phyloP scores from a whole-genome alignment of 805 yeast genomes.

The Lipomyces yamadae region DNA sequence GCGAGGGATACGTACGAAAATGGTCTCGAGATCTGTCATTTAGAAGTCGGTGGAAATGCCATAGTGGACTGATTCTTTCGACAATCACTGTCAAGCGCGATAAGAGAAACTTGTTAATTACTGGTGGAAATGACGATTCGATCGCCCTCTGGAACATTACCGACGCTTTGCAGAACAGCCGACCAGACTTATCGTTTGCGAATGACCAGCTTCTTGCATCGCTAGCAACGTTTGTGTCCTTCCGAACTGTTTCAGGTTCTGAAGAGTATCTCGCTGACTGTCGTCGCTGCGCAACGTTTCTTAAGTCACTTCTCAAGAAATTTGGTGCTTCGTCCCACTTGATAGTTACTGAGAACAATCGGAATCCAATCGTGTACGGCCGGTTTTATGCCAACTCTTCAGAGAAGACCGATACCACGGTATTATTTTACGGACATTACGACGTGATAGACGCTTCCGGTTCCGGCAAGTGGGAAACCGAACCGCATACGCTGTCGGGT shows the following conservation, averaged over 20 bases:
- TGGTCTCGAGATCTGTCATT: slow-evolving; percentile 57
- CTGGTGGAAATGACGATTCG: slow-evolving; percentile 73
- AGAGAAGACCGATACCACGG: slow-evolving; percentile 46
- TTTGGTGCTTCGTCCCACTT: slow-evolving; percentile 70
- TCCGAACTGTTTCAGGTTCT: slow-evolving; percentile 75
- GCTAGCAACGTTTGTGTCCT: slow-evolving; percentile 65
- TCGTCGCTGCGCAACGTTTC: slow-evolving; percentile 80
- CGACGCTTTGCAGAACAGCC: slow-evolving; percentile 21
- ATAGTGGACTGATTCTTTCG: slow-evolving; percentile 62
- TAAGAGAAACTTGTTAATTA: slow-evolving; percentile 55
- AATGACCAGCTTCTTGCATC: slow-evolving; percentile 69
- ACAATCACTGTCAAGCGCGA: slow-evolving; percentile 54
- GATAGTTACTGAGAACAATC: slow-evolving; percentile 71
- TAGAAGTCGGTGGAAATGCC: slow-evolving; percentile 56
- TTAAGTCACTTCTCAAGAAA: slow-evolving; percentile 63
- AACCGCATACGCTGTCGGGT: slow-evolving; percentile 77
- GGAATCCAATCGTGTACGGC: slow-evolving; percentile 83
- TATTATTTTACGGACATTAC: slow-evolving; percentile 91
- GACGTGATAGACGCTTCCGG: slow-evolving; percentile 85
- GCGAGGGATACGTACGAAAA: slow-evolving; percentile 55
- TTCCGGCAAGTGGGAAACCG: slow-evolving; percentile 68
- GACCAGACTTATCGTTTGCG: slow-evolving; percentile 45
- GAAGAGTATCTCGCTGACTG: slow-evolving; percentile 76
- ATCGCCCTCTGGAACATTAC: slow-evolving; percentile 69
- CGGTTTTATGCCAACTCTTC: slow-evolving; percentile 54